Evolutionary conservation across 805 yeast species (phyloP), one percentile per base, ranked within the genome.

Genomic region (Saturnispora gosingensis): DNA sequence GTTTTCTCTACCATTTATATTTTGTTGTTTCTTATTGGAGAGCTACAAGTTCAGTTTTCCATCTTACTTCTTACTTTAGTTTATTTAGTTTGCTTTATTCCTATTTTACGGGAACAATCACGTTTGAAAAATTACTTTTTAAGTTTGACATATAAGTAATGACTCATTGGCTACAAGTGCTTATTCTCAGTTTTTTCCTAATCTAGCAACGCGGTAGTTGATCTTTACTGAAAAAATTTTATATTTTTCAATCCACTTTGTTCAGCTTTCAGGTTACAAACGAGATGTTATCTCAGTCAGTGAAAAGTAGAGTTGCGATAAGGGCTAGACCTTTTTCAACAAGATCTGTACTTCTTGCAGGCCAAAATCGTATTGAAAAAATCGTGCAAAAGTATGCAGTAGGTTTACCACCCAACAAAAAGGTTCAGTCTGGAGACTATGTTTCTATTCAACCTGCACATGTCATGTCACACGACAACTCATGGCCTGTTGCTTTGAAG

Each of bases 401-500:
- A 10, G 95, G 91, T 3, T 67, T 88, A 44, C 80, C 93, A 22
- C 62, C 74, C n/a, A 83, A 80, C 30, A 91, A 93, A 66, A 65
- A 72, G 50, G 96, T 93, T 36, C 82, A 74, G 60, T 76, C 88
- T 45, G 99, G 98, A 13, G 99, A 93, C 71, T 93, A 90, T 70
- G 98, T 95, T 48, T 81, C 96, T 2, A 91, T 93, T 64, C 78
- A 74, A 61, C 99, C 99, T 3, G 91, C 96, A 3, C 96, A 93
- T 72, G 95, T 97, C 68, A 93, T 93, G 99, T 88, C 98, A 15
- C 99, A 93, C 68, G 99, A 93, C 69, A 93, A 93, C 70, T 84
- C 97, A 43, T 95, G 99, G 99, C 99, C 99, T 0, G 97, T 93
- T 16, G 99, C 99, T 0, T 76, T 91, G 64, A 93, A 93, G 71